These are phyloP conservation scores for Ceratocystis huliohia DNA, from an alignment of 2,329 filamentous ascomycete genomes.

Conservation along the genomic window DNA sequence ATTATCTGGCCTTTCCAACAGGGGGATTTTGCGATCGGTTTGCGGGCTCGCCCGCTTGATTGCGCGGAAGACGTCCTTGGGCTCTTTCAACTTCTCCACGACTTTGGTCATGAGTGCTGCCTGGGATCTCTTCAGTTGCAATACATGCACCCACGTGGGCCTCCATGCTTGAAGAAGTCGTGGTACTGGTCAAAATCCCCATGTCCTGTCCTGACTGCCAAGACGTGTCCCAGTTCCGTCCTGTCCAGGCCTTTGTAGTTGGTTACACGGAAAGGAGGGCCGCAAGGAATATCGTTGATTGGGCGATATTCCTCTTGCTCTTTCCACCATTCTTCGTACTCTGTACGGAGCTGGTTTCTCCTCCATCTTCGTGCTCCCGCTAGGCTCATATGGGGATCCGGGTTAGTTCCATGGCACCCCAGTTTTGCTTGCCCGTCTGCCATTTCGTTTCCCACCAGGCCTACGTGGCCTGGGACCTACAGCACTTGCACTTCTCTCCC, in stretches of 20 bases:
- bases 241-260: background rate
- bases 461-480: background rate
- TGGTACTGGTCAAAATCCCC: background rate
- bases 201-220: background rate
- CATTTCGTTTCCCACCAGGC: background rate
- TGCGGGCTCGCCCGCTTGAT: too few species aligned
- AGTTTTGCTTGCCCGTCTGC: background rate
- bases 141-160: background rate
- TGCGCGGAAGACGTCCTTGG: too few species aligned
- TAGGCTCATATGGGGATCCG: background rate
- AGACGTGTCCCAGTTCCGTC: background rate
- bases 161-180: background rate
- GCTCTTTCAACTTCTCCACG: too few species aligned
- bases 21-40: too few species aligned
- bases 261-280: background rate
- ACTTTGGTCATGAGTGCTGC: too few species aligned
- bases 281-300: too few species aligned
- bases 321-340: too few species aligned
- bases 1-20: too few species aligned
- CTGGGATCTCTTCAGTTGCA: too few species aligned
- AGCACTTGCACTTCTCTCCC: background rate
- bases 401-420: background rate
- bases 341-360: background rate
- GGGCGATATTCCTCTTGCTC: too few species aligned
- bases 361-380: background rate